Conservation (phyloP, 805 yeast species). For the Saccharomyces kudriavzevii region DNA sequence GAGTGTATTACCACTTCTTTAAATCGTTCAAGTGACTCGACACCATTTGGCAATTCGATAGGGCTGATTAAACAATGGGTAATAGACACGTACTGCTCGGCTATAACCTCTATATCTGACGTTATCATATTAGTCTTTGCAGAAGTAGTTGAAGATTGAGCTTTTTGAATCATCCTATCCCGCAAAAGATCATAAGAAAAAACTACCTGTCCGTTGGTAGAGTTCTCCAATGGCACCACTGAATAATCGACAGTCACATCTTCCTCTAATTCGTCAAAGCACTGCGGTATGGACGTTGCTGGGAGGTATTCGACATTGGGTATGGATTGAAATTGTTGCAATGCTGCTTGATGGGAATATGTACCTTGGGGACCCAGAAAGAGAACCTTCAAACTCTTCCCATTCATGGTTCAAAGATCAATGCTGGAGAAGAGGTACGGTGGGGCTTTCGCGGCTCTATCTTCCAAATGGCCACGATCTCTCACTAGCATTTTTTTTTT, state of each 20-base stretch:
- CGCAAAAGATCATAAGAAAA: constrained; percentile 75
- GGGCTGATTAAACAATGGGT: constrained; percentile 57
- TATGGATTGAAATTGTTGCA: constrained; percentile 44
- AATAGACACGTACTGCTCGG: constrained; percentile 75
- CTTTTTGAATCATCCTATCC: constrained; percentile 40
- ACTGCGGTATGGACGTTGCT: constrained; percentile 41
- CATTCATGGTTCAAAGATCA: neutral
- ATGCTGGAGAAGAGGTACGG: neutral
- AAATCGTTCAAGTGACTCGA: constrained; percentile 3
- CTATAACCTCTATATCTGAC: constrained; percentile 48
- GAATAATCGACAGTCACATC: constrained; percentile 50
- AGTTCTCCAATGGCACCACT: constrained; percentile 86
- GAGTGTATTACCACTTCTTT: constrained; percentile 60
- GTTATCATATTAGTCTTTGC: constrained; percentile 9
- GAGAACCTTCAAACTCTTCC: constrained; percentile 41
- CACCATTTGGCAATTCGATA: constrained; percentile 31
- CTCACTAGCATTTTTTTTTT: neutral
- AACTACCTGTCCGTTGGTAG: constrained; percentile 90
- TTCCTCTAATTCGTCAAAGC: constrained; percentile 48
- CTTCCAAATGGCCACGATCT: neutral
- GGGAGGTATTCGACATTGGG: constrained; percentile 22
- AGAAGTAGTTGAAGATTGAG: neutral
- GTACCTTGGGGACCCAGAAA: constrained; percentile 90
- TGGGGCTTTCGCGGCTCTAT: neutral
- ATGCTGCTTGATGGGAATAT: constrained; percentile 78